Evolutionary conservation across 768 basidiomycete genomes (phyloP), one percentile per base, ranked within the genome.

Genomic region (Mycena maculata): DNA sequence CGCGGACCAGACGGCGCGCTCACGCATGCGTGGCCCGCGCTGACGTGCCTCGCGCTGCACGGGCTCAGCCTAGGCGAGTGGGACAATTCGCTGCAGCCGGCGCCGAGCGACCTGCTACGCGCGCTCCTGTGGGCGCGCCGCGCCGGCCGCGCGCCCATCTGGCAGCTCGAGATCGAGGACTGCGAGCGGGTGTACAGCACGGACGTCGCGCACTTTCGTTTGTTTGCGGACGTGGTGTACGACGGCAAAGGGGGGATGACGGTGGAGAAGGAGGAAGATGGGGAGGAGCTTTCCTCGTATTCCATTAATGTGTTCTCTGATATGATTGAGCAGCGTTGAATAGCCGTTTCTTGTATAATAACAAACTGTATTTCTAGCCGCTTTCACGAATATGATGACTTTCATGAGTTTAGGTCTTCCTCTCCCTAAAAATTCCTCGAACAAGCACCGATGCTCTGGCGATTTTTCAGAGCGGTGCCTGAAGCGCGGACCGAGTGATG

Each of bases 81-180:
- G 58, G 9, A 8, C 59, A 36, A 25, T 13, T 36, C 33, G 13
- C 27, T 49, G 23, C 13, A 22, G 27, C 44, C 64, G 44, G 27
- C 59, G 25, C 28, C 7, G 31, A 55, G 56, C n/a, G 57, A 61
- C 0, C 18, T 66, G 42, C 31, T 70, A 22, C 55, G 60, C 22
- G 60, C 69, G 23, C 61, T 70, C 2, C 25, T 70, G 38, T 70
- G 69, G 69, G 69, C 69, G 15, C 55, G 69, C 16, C 56, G 58
- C 38, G 39, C 42, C 28, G 65, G 65, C 44, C 10, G 39, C 5
- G 57, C 47, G 25, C 69, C 61, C 36, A 56, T 71, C 27, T 64
- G 61, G 69, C 59, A 39, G 56, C 53, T 71, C 30, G 61, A 71
- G 41, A 36, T 71, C 5, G 53, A 38, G n/a, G 52, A 60, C 22